A percentile compares a stretch with the other conserved stretches of the same genome.
phyloP scores from a whole-genome alignment of 768 basidiomycete species.

The Termitomyces sp. region DNA sequence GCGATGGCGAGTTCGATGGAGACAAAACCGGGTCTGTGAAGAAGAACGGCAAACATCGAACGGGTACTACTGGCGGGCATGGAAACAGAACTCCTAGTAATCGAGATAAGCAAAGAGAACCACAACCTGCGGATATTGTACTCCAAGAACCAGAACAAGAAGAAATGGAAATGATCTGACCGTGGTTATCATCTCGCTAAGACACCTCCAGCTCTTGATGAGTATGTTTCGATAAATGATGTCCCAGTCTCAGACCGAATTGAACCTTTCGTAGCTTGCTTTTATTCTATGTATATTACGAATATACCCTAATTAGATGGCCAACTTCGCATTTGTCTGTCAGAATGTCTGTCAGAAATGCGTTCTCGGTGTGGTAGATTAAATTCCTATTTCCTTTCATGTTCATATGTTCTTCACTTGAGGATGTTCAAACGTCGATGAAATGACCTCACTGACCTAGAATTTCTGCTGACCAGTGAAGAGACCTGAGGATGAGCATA shows the following conservation, averaged over 20 bases:
- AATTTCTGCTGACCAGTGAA: too few species aligned
- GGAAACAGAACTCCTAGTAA: slow-evolving; percentile 1
- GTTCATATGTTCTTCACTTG: too few species aligned
- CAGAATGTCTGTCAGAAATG: too few species aligned
- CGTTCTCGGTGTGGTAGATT: background rate
- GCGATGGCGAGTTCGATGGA: slow-evolving; percentile 51
- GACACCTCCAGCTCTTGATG: background rate
- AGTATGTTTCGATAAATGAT: background rate
- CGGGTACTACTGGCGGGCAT: background rate
- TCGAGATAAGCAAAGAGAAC: slow-evolving; percentile 5
- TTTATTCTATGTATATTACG: background rate
- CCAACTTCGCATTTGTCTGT: background rate
- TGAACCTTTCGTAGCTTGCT: background rate
- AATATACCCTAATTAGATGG: background rate
- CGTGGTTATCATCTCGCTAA: too few species aligned
- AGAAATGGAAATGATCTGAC: slow-evolving; percentile 26
- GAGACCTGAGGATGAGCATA: background rate
- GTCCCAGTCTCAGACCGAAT: background rate
- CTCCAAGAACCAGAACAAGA: slow-evolving; percentile 41
- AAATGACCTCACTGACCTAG: too few species aligned
- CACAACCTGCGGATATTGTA: slow-evolving; percentile 21
- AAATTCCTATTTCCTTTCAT: background rate
- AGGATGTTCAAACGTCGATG: too few species aligned
- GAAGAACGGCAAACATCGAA: slow-evolving; percentile 10
- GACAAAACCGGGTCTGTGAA: slow-evolving; percentile 22